phyloP scores from a whole-genome alignment of 2,329 filamentous ascomycete genomes.

The Cladophialophora bantiana region DNA sequence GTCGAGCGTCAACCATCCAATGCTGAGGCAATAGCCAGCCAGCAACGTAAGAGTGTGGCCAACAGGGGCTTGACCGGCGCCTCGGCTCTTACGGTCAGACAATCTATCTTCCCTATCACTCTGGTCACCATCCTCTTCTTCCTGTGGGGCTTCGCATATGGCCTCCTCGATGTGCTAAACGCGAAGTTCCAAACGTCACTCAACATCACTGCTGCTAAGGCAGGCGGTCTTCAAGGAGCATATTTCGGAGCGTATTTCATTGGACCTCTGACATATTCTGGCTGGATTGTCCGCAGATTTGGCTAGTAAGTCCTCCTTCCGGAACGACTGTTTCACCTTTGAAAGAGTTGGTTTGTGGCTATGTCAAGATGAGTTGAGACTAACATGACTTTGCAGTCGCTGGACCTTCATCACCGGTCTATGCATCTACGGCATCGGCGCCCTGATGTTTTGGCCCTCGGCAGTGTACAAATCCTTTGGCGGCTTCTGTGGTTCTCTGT shows the following conservation, averaged over 20 bases:
- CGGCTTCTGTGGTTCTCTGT: slow-evolving; percentile 72
- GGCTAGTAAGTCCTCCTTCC: slow-evolving; percentile 51
- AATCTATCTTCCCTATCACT: slow-evolving; percentile 53
- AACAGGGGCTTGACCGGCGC: slow-evolving; percentile 48
- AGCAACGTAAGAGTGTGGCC: slow-evolving; percentile 35
- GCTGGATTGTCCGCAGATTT: slow-evolving; percentile 71
- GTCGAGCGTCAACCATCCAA: slow-evolving; percentile 39
- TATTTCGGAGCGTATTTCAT: slow-evolving; percentile 69
- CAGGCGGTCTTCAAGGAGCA: slow-evolving; percentile 68
- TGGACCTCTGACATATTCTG: slow-evolving; percentile 60
- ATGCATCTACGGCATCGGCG: slow-evolving; percentile 72
- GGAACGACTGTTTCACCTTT: not conserved
- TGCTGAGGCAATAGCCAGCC: slow-evolving; percentile 37
- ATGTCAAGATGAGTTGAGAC: not conserved
- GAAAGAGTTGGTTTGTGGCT: not conserved
- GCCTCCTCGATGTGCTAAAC: slow-evolving; percentile 58
- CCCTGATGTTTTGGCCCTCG: slow-evolving; percentile 85
- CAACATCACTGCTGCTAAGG: slow-evolving; percentile 62
- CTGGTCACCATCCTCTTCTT: slow-evolving; percentile 60
- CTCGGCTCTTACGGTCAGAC: slow-evolving; percentile 51
- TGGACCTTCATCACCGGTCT: slow-evolving; percentile 80
- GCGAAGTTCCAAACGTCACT: slow-evolving; percentile 66
- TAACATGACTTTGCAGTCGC: slow-evolving; percentile 51
- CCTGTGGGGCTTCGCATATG: slow-evolving; percentile 62
- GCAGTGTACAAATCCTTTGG: slow-evolving; percentile 75